Conservation (phyloP, 2,329 filamentous ascomycete genomes). For the Karstenula rhodostoma region DNA sequence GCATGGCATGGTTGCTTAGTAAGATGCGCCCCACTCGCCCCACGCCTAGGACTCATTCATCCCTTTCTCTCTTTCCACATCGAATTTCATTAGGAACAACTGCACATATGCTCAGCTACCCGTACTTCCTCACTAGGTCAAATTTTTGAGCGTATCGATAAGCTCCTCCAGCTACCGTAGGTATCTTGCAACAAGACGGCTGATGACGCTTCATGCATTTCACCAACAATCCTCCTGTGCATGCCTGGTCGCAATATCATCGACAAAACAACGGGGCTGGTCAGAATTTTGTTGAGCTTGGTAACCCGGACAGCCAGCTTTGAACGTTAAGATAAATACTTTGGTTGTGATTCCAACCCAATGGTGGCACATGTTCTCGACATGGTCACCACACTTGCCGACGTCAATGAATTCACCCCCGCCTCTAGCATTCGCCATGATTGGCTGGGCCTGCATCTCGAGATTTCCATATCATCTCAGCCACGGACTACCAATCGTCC, state of each 20-base stretch:
- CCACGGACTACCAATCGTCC: background rate
- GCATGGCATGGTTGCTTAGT: no score
- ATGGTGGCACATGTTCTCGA: background rate
- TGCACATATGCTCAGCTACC: no score
- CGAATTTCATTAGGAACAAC: background rate
- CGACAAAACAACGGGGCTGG: background rate
- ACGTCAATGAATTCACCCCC: conserved; percentile 1
- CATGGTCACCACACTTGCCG: conserved; percentile 5
- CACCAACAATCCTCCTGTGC: no score
- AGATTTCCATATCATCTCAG: conserved; percentile 10
- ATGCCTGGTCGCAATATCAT: background rate
- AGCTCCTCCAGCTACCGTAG: no score
- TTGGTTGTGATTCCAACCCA: background rate
- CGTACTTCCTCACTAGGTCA: no score
- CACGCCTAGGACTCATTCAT: background rate
- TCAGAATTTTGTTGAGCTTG: no score
- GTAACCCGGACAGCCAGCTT: no score
- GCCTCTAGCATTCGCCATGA: background rate
- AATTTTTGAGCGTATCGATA: no score
- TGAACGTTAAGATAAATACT: background rate
- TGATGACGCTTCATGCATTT: no score
- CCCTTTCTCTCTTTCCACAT: background rate
- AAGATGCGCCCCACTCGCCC: background rate
- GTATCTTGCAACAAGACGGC: no score
- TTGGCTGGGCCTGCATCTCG: background rate